phyloP scores from a whole-genome alignment of 179 eudicot genomes.

The Heliamphora pulchella region DNA sequence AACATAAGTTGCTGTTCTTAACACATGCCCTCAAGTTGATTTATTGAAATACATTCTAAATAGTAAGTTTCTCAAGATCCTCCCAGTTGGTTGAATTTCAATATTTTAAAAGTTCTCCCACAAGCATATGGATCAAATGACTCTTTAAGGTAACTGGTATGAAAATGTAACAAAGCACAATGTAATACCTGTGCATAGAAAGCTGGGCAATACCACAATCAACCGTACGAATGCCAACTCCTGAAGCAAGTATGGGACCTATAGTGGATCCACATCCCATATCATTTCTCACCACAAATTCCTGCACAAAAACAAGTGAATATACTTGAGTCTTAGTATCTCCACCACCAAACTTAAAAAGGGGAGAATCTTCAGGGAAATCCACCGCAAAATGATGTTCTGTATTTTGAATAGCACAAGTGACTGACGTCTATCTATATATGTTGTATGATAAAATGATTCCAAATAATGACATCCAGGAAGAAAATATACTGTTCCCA shows the following conservation, averaged over 20 bases:
- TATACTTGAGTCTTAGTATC: slow-evolving; percentile 2
- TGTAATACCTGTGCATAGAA: slow-evolving; percentile 90
- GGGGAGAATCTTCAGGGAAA: not conserved
- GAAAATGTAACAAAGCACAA: not conserved
- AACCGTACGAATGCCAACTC: slow-evolving; percentile 89
- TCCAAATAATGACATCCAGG: not conserved
- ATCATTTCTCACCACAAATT: slow-evolving; percentile 94
- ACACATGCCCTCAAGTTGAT: not conserved
- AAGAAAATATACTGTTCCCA: not conserved
- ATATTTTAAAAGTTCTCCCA: not conserved
- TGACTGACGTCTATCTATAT: not conserved
- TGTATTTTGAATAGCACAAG: not conserved
- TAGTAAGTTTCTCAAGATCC: too few relatives aligned
- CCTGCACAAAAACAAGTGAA: slow-evolving; percentile 38
- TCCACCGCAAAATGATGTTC: not conserved
- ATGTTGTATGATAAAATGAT: not conserved
- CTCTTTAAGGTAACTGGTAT: not conserved
- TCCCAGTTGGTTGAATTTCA: too few relatives aligned
- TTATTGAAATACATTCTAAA: not conserved
- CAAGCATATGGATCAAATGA: not conserved
- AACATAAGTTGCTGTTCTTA: not conserved
- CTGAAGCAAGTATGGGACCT: slow-evolving; percentile 95
- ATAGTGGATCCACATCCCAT: slow-evolving; percentile 99
- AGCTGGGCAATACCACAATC: slow-evolving; percentile 96
- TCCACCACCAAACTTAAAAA: not conserved